Evolutionary conservation across 2,329 filamentous ascomycete species (phyloP).

Genomic region (Teratosphaeriaceae sp.): DNA sequence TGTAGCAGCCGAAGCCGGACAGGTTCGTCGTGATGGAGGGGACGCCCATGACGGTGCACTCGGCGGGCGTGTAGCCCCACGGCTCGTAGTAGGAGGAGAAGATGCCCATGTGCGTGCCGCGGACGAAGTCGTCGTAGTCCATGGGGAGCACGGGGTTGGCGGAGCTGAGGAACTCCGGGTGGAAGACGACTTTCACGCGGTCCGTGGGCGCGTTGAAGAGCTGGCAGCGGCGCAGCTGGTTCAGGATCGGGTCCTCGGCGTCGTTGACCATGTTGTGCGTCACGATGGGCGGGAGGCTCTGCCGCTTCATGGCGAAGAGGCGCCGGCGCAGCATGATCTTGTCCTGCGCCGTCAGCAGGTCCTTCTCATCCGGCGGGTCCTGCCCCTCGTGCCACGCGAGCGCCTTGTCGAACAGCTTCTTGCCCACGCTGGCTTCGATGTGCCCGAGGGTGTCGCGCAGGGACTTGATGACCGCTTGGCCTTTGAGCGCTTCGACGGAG

Average conservation of each 20-base stretch:
- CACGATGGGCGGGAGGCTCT: slow-evolving; percentile 85
- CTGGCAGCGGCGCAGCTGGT: slow-evolving; percentile 91
- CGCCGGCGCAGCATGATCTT: slow-evolving; percentile 85
- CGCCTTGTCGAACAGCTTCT: slow-evolving; percentile 89
- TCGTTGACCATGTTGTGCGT: slow-evolving; percentile 99
- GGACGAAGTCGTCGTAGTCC: slow-evolving; percentile 98
- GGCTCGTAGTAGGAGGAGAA: slow-evolving; percentile 99
- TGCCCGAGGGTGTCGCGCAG: slow-evolving; percentile 86
- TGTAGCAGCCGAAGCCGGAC: slow-evolving; percentile 97
- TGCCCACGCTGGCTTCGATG: slow-evolving; percentile 87
- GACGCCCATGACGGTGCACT: slow-evolving; percentile 98
- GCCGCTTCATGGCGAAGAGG: slow-evolving; percentile 93
- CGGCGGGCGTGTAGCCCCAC: slow-evolving; percentile 97
- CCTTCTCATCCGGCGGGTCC: slow-evolving; percentile 90
- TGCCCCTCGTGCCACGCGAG: slow-evolving; percentile 94
- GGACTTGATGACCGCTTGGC: slow-evolving; percentile 95
- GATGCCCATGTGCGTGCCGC: slow-evolving; percentile 89
- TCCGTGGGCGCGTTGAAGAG: slow-evolving; percentile 95
- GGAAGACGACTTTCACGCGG: slow-evolving; percentile 96
- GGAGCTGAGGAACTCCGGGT: slow-evolving; percentile 95
- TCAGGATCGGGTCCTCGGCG: slow-evolving; percentile 84
- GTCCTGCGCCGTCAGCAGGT: slow-evolving; percentile 85
- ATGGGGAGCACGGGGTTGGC: slow-evolving; percentile 90
- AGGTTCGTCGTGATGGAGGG: slow-evolving; percentile 97
- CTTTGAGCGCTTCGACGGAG: slow-evolving; percentile 91